Evolutionary conservation across 225 moss, liverwort and hornwort genomes (phyloP).

Genomic region (Bryum argenteum): DNA sequence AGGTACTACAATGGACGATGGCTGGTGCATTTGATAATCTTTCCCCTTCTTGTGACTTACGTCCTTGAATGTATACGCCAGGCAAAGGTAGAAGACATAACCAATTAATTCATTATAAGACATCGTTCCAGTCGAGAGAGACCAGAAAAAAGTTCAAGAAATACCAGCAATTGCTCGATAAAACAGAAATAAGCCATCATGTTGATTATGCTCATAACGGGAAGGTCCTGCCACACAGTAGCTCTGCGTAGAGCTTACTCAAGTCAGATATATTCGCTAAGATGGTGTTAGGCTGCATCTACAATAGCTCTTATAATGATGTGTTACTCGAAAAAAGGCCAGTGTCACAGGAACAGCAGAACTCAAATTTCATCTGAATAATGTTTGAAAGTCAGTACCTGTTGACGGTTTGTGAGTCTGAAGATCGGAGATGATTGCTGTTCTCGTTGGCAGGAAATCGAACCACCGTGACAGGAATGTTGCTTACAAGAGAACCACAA

Average conservation of each 20-base stretch:
- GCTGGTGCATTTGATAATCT: neutral
- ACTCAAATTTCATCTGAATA: neutral
- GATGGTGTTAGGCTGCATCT: neutral
- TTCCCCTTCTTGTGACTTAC: neutral
- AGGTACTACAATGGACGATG: neutral
- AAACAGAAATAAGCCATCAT: conserved; percentile 67
- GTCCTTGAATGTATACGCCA: neutral
- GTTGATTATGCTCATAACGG: conserved; percentile 58
- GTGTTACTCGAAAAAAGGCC: neutral
- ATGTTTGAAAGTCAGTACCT: conserved; percentile 23
- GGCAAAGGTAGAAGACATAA: neutral
- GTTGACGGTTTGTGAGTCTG: conserved; percentile 38
- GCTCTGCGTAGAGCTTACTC: conserved; percentile 27
- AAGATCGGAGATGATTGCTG: conserved; percentile 27
- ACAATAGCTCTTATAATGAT: neutral
- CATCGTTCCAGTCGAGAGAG: neutral
- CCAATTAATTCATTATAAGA: neutral
- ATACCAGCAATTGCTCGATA: conserved; percentile 65
- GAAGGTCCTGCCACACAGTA: conserved; percentile 57
- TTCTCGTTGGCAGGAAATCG: conserved; percentile 42
- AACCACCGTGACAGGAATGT: conserved; percentile 59
- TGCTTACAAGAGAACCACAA: conserved; percentile 55
- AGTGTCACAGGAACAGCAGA: neutral
- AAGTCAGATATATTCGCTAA: conserved; percentile 17
- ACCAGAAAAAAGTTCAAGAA: conserved; percentile 1